A percentile compares a stretch with the other conserved stretches of the same genome.
Conservation (phyloP, 208 protist genomes). For the Wallacemonas collosoma region DNA sequence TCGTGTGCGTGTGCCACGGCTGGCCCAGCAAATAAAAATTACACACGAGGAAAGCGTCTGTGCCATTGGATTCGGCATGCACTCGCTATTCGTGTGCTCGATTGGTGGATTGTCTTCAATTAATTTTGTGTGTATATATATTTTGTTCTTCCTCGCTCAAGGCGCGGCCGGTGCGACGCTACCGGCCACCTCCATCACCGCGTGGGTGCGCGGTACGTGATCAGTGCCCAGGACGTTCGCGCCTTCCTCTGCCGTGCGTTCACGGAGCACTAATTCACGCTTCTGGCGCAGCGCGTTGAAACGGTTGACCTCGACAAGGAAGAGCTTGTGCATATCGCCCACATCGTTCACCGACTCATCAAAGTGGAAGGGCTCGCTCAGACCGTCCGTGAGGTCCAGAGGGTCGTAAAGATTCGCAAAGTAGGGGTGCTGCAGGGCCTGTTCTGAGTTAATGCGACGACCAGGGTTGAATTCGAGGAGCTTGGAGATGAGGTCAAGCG, state of each 20-base stretch:
- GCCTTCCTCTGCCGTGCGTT: slow-evolving; percentile 43
- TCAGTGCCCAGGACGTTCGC: slow-evolving; percentile 59
- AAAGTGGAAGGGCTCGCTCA: slow-evolving; percentile 85
- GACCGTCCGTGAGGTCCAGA: slow-evolving; percentile 70
- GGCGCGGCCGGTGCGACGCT: slow-evolving; percentile 28
- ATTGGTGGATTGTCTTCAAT: too few relatives aligned
- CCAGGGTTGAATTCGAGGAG: slow-evolving; percentile 89
- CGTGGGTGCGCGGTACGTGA: slow-evolving; percentile 83
- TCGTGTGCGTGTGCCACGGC: too few relatives aligned
- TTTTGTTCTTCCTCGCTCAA: too few relatives aligned
- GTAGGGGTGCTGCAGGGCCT: slow-evolving; percentile 90
- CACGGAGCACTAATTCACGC: slow-evolving; percentile 47
- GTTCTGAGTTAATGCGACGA: slow-evolving; percentile 78
- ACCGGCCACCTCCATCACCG: slow-evolving; percentile 79
- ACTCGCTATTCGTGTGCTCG: too few relatives aligned
- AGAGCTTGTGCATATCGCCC: slow-evolving; percentile 72
- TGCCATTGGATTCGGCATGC: too few relatives aligned
- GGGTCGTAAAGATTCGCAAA: slow-evolving; percentile 83
- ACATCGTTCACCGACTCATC: slow-evolving; percentile 72
- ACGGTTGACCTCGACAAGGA: slow-evolving; percentile 65
- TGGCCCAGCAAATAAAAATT: too few relatives aligned
- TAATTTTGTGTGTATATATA: too few relatives aligned
- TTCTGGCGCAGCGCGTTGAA: slow-evolving; percentile 68
- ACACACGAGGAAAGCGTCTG: too few relatives aligned
- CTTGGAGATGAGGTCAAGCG: slow-evolving; percentile 77